These are phyloP conservation scores for Paxillus ammoniavirescens DNA, from an alignment of 768 basidiomycete species.

Conservation along the genomic window DNA sequence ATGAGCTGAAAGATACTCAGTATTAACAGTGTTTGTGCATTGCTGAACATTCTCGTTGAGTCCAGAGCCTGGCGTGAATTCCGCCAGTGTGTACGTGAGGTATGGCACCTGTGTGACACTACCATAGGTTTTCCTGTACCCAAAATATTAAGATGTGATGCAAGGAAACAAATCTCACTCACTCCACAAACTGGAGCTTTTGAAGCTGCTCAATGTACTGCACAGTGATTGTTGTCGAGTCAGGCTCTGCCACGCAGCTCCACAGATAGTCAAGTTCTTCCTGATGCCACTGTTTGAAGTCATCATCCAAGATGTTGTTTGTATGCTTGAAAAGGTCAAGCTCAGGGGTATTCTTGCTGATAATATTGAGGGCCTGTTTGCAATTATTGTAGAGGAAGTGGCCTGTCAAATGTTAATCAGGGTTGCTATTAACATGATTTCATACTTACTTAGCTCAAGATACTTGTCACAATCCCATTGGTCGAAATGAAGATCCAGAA, in stretches of 20 bases:
- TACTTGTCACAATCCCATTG: conserved; percentile 4
- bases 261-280: background rate
- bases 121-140: conserved; percentile 9
- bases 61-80: conserved; percentile 10
- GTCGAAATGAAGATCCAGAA: conserved; percentile 5
- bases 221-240: conserved; percentile 20
- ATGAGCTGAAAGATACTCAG: conserved; percentile 4
- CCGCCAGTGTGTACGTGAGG: conserved; percentile 9
- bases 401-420: background rate
- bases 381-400: conserved; percentile 16
- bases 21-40: conserved; percentile 22
- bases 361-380: conserved; percentile 13
- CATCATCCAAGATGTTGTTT: background rate
- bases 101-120: conserved; percentile 8
- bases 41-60: conserved; percentile 10
- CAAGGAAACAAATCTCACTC: background rate
- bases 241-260: background rate
- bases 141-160: no score
- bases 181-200: background rate
- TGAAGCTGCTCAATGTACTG: background rate
- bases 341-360: background rate
- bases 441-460: conserved; percentile 1
- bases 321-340: background rate
- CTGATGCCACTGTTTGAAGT: background rate
- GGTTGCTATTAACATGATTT: background rate